Conservation (phyloP, 176 grass and related monocot genomes). For the Zoysia pacifica region DNA sequence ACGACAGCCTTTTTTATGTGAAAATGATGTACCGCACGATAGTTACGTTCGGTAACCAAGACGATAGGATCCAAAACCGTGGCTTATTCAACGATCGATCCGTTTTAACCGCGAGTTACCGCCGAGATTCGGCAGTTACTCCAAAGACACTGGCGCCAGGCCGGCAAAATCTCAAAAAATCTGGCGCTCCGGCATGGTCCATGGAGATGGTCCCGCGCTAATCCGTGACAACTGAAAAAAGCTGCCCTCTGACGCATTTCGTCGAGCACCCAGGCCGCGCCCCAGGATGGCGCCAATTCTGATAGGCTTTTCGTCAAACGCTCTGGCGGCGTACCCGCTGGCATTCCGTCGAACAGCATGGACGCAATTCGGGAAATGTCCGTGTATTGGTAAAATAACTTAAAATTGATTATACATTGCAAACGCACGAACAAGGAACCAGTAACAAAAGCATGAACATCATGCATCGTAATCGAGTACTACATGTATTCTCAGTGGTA, state of each 20-base stretch:
- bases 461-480: background rate
- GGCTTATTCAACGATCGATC: background rate
- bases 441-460: conserved; percentile 7
- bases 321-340: background rate
- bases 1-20: background rate
- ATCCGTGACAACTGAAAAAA: background rate
- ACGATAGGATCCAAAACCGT: background rate
- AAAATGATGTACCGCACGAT: background rate
- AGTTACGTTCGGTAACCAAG: conserved; percentile 11
- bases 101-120: background rate
- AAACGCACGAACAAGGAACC: conserved; percentile 16
- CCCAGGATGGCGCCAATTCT: too few relatives aligned
- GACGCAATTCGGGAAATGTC: background rate
- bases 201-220: background rate
- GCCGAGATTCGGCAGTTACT: background rate
- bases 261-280: background rate
- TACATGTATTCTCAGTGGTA: conserved; percentile 20
- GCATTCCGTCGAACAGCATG: background rate
- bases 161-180: background rate
- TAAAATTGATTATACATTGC: conserved; percentile 28
- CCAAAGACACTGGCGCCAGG: background rate
- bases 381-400: background rate
- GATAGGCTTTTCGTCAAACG: background rate
- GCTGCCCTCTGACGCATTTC: background rate
- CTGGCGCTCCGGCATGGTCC: background rate